A percentile compares a stretch with the other conserved stretches of the same genome.
Conservation (phyloP, 257 asterid genomes). For the Linderniella brevidens region DNA sequence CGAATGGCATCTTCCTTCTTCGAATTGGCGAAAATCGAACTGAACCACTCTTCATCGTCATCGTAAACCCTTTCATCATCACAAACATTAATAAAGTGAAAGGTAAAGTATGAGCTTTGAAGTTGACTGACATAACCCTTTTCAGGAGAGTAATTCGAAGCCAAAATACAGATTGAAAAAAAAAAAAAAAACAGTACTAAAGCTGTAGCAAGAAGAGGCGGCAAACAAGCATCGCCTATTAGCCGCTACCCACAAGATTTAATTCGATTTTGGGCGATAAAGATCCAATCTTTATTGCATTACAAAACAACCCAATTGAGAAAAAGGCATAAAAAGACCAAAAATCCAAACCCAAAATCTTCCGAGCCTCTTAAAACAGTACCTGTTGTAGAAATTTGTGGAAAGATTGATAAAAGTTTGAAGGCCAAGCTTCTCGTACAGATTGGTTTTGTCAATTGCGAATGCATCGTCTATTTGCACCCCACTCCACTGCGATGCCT, state of each 20-base stretch:
- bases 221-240: no score
- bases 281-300: no score
- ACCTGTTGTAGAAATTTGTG: slow-evolving; percentile 82
- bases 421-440: slow-evolving; percentile 67
- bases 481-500: slow-evolving; percentile 94
- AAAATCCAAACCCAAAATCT: no score
- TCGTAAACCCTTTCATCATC: slow-evolving; percentile 51
- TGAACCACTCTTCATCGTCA: slow-evolving; percentile 89
- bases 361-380: background rate
- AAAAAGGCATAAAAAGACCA: no score
- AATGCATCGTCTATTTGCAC: slow-evolving; percentile 48
- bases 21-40: slow-evolving; percentile 67
- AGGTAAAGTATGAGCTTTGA: background rate
- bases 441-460: slow-evolving; percentile 63
- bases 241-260: no score
- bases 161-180: no score
- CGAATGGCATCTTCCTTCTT: slow-evolving; percentile 89
- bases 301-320: no score
- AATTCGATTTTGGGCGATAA: no score
- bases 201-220: no score
- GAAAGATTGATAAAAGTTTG: slow-evolving; percentile 76
- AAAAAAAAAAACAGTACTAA: no score
- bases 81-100: background rate
- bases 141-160: no score
- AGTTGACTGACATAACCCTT: no score